phyloP scores from a whole-genome alignment of 768 basidiomycete species.

The Tephrocybe sp. region DNA sequence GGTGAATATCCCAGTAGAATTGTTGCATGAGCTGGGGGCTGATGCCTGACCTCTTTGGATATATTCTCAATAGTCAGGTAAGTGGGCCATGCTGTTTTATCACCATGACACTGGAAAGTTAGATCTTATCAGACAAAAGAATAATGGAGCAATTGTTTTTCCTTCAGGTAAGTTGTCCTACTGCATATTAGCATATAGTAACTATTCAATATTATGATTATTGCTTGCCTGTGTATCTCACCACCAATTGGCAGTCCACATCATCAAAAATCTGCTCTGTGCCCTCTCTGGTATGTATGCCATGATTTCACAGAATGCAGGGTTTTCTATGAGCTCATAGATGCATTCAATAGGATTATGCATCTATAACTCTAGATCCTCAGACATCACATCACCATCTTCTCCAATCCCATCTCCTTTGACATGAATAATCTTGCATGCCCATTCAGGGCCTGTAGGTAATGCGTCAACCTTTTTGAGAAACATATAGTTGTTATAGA shows the following conservation, averaged over 20 bases:
- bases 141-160: slow-evolving; percentile 33
- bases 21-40: no score
- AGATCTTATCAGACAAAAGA: slow-evolving; percentile 28
- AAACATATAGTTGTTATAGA: slow-evolving; percentile 21
- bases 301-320: slow-evolving; percentile 24
- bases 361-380: slow-evolving; percentile 18
- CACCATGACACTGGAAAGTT: slow-evolving; percentile 30
- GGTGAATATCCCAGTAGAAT: no score
- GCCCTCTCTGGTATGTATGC: slow-evolving; percentile 25
- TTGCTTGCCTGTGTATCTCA: slow-evolving; percentile 28
- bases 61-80: slow-evolving; percentile 39
- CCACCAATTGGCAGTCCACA: slow-evolving; percentile 28
- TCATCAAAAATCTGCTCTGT: slow-evolving; percentile 16
- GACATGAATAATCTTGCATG: slow-evolving; percentile 17
- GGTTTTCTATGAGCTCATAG: slow-evolving; percentile 25
- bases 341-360: slow-evolving; percentile 27
- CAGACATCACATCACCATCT: slow-evolving; percentile 6
- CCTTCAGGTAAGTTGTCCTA: slow-evolving; percentile 18
- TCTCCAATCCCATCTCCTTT: slow-evolving; percentile 14
- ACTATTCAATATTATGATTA: background rate
- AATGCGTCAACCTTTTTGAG: slow-evolving; percentile 24
- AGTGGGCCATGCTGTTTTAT: slow-evolving; percentile 37
- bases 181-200: background rate
- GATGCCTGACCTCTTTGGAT: no score
- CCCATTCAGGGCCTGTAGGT: slow-evolving; percentile 22